phyloP scores from a whole-genome alignment of 345 rosid genomes.

The Aquilaria yunnanensis region DNA sequence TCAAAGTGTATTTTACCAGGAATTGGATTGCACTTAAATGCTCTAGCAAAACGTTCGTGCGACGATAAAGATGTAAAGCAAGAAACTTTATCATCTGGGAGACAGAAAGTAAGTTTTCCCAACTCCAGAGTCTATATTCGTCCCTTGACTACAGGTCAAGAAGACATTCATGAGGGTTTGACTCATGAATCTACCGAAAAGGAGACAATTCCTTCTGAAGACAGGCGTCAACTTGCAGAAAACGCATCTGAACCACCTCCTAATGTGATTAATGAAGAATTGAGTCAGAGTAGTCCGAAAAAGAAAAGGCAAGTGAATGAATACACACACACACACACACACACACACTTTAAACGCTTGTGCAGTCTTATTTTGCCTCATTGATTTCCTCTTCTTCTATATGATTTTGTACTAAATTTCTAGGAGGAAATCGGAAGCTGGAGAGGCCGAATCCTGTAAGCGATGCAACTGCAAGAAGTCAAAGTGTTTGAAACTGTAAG shows the following conservation, averaged over 20 bases:
- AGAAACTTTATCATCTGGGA: slow-evolving; percentile 35
- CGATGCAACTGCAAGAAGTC: slow-evolving; percentile 91
- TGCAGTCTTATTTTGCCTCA: not conserved
- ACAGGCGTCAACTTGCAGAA: slow-evolving; percentile 24
- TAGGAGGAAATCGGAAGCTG: slow-evolving; percentile 58
- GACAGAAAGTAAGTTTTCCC: slow-evolving; percentile 27
- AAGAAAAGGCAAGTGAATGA: slow-evolving; percentile 52
- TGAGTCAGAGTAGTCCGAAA: slow-evolving; percentile 55
- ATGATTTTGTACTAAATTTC: slow-evolving; percentile 5
- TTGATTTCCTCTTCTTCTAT: not conserved
- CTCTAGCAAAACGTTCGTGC: slow-evolving; percentile 46
- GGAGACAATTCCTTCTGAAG: slow-evolving; percentile 29
- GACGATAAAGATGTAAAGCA: slow-evolving; percentile 26
- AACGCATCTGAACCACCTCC: slow-evolving; percentile 38
- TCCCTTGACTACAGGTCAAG: slow-evolving; percentile 30
- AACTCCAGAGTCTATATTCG: slow-evolving; percentile 31
- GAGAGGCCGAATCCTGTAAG: slow-evolving; percentile 65
- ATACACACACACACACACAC: not conserved
- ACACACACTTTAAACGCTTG: not conserved
- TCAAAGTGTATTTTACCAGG: slow-evolving; percentile 55
- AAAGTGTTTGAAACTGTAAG: slow-evolving; percentile 94
- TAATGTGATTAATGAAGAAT: slow-evolving; percentile 38
- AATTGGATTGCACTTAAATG: slow-evolving; percentile 85
- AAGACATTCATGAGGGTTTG: slow-evolving; percentile 28
- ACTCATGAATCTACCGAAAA: slow-evolving; percentile 28